Evolutionary conservation across 495 filamentous ascomycete genomes (phyloP), one percentile per base, ranked within the genome.

Genomic region (Neurospora sublineolata): DNA sequence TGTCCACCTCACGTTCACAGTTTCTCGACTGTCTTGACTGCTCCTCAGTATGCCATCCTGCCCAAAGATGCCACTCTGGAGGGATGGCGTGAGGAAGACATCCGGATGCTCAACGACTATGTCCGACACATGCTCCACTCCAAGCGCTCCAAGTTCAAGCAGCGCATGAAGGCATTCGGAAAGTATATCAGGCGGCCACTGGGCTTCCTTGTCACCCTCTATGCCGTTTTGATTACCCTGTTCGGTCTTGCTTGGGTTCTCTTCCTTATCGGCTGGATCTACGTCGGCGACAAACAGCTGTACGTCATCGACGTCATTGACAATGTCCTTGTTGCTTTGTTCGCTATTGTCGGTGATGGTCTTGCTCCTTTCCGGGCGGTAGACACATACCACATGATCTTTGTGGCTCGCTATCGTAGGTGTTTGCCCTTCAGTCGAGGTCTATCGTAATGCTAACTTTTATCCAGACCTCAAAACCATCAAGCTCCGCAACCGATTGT

Each of bases 211-310:
- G 88, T 94, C 33, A 93, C 91, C 7, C 78, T 94, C 11, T 94
- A 94, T 75, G 91, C 90, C n/a, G 89, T 87, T 10, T 81, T 93
- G 14, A 92, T 94, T 72, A 94, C 92, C 0, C 82, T 92, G 8
- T 94, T 93, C 71, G 92, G 92, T 73, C 84, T 92, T 67, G 91
- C 89, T 1, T 94, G 92, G 92, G 92, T 94, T 0, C 85, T 94
- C 39, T 93, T 93, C 81, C 80, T 94, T 67, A 94, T 94, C 75
- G 92, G 91, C 52, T 94, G 92, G 92, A 92, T 94, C 76, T 92
- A 93, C 72, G 89, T 93, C n/a, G 91, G 90, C 38, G 87, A 87
- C 36, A 82, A 83, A 72, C 89, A 93, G 79, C 76, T 86, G 2
- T 91, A 94, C 74, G 79, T 88, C 72, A 88, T 93, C 77, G 89